phyloP scores from a whole-genome alignment of 2,329 filamentous ascomycete genomes.

The Fusarium sp. region DNA sequence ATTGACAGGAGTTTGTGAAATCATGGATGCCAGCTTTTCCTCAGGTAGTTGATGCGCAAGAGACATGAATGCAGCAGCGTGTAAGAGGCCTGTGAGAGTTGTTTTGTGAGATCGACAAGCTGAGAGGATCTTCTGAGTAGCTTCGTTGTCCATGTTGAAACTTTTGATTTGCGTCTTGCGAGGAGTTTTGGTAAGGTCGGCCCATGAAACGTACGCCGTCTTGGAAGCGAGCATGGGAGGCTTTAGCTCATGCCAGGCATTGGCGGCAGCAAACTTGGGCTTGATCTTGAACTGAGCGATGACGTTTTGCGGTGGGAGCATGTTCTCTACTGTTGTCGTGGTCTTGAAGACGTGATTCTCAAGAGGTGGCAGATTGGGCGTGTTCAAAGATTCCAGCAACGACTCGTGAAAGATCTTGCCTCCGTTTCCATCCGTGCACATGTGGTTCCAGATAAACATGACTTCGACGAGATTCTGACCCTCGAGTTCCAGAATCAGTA shows the following conservation, averaged over 20 bases:
- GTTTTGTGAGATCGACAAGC: background rate
- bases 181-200: background rate
- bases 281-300: background rate
- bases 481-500: background rate
- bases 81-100: background rate
- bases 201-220: background rate
- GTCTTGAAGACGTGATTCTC: background rate
- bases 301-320: background rate
- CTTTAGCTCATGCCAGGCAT: background rate
- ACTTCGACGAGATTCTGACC: constrained; percentile 3
- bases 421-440: constrained; percentile 14
- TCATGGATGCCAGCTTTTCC: background rate
- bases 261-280: background rate
- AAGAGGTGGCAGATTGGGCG: background rate
- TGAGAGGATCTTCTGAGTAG: background rate
- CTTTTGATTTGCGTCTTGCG: background rate
- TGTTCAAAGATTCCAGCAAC: constrained; percentile 14
- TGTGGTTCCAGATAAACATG: constrained; percentile 22
- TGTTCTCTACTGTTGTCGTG: background rate
- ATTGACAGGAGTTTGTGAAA: background rate
- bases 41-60: background rate
- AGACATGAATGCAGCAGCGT: background rate
- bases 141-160: background rate
- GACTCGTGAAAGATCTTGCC: constrained; percentile 26
- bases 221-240: background rate